phyloP scores from a whole-genome alignment of 352 stramenopile genomes.

The Pythium guiyangense region DNA sequence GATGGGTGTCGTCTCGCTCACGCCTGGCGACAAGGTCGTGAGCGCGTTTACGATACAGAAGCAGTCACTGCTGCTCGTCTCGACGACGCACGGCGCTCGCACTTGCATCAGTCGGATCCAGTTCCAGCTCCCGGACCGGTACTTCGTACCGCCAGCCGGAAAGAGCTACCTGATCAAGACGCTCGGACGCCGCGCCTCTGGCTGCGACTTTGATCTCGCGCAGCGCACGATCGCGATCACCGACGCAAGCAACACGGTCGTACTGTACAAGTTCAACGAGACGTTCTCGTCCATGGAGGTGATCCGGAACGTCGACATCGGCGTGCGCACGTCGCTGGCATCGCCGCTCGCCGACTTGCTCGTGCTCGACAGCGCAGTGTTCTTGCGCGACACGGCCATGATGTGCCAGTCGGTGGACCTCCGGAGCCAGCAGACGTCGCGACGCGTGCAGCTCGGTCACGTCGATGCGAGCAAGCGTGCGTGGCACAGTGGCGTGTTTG shows the following conservation, averaged over 20 bases:
- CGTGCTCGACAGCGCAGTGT: conserved; percentile 14
- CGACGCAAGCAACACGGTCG: neutral
- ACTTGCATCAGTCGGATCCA: conserved; percentile 2
- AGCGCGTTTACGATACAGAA: conserved; percentile 8
- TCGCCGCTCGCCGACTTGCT: conserved; percentile 6
- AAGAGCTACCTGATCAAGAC: neutral
- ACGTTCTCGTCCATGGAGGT: conserved; percentile 10
- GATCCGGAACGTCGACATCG: conserved; percentile 6
- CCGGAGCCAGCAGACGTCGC: conserved; percentile 37
- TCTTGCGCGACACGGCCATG: conserved; percentile 22
- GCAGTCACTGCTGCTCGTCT: conserved; percentile 1
- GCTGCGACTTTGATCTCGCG: neutral
- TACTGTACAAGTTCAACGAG: conserved; percentile 14
- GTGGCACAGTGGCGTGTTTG: no score
- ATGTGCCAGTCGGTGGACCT: conserved; percentile 38
- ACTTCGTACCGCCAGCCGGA: no score
- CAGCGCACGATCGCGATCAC: conserved; percentile 4
- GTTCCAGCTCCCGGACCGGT: no score
- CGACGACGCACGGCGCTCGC: neutral
- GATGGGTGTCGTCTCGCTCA: no score
- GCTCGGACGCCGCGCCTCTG: no score
- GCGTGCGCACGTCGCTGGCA: conserved; percentile 9
- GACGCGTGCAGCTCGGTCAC: no score
- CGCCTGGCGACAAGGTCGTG: conserved; percentile 2
- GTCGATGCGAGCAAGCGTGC: no score